These are phyloP conservation scores for Sporothrix euskadiensis DNA, from an alignment of 2,329 filamentous ascomycete species.

Conservation along the genomic window DNA sequence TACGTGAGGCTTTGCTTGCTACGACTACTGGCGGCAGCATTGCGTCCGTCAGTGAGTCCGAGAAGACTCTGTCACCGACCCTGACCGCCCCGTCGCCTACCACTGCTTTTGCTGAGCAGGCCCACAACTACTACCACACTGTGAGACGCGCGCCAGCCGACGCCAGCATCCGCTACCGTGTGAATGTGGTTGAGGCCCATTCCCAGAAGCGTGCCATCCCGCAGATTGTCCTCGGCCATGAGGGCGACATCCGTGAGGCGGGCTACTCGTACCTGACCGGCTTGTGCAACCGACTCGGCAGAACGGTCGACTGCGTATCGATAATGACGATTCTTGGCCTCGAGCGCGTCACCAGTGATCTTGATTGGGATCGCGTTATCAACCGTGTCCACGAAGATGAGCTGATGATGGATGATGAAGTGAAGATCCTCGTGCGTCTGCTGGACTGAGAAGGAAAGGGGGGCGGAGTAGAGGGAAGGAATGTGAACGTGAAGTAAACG, in stretches of 20 bases:
- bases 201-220: conserved; percentile 15
- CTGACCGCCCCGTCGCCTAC: background rate
- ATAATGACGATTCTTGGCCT: conserved; percentile 25
- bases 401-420: conserved; percentile 26
- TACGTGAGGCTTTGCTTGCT: conserved; percentile 6
- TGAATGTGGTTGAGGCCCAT: conserved; percentile 23
- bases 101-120: background rate
- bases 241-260: conserved; percentile 2
- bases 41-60: background rate
- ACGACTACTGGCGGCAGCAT: background rate
- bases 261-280: conserved; percentile 23
- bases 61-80: background rate
- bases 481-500: background rate
- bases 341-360: conserved; percentile 15
- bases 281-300: background rate
- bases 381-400: conserved; percentile 11
- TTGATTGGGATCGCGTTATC: conserved; percentile 26
- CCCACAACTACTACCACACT: background rate
- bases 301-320: background rate
- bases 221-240: conserved; percentile 25
- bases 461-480: background rate
- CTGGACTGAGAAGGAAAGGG: background rate
- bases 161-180: conserved; percentile 24
- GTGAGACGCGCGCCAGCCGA: background rate
- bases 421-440: conserved; percentile 26